Base-by-base conservation (phyloP, 2,329 filamentous ascomycete genomes). In the Claviceps maximensis region DNA sequence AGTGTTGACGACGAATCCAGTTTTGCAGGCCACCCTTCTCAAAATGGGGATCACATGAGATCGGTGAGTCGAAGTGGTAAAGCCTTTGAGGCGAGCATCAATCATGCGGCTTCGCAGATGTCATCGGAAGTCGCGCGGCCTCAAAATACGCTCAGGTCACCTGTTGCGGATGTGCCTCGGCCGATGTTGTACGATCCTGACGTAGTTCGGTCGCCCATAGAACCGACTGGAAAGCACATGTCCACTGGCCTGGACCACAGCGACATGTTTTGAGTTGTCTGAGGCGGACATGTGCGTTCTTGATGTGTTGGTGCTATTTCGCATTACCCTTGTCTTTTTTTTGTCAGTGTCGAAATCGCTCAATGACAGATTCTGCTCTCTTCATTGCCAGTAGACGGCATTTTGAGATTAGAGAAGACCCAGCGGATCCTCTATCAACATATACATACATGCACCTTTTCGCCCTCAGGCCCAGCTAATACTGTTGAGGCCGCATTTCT, bases 1-100 rank as follows among this genome's bases (percentile, higher is more conserved):
- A 83, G 79, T 64, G 73, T 66, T 55, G 73, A 70, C 31, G 76
- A 79, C 50, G 72, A 70, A 33, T 10, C 8, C 56, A 73, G 73
- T 62, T 69, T 82, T 55, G 70, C 76, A 2, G 73, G 74, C 3
- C 77, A 79, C 33, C 66, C 82, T 56, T 74, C 72, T 54, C 78
- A 79, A 47, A 78, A 77, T 0, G 79, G 79, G 0, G 80, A 83
- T 59, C 74, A 78, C 48, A 74, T 83, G 61, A 75, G 80, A 21
- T 82, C 79, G 4, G 79, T 71, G 1, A 82, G 79, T 63, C 76
- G 79, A 17, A 74, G 73, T 50, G 72, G 74, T 45, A 77, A 77
- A 58, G 73, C 72, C 55, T 57, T 60, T 33, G 48, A 52, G 7
- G 55, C 58, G 44, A 58, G 55, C 45, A 49, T 60, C 55, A 65